Conservation (phyloP, 2,329 filamentous ascomycete species). For the Aphanocladium album region DNA sequence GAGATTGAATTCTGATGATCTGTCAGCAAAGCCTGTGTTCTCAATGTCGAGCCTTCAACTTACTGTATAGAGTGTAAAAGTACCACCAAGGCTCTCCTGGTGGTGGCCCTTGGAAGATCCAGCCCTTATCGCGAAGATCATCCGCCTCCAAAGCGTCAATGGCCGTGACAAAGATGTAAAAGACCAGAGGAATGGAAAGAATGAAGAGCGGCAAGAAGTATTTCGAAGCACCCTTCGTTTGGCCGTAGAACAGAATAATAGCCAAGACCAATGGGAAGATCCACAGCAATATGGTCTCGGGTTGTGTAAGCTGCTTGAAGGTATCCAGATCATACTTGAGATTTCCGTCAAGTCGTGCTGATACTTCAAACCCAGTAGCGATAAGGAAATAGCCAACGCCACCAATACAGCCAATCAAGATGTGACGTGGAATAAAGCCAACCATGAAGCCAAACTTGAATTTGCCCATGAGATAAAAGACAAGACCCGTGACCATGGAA, state of each 20-base stretch:
- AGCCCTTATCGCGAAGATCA: conserved; percentile 66
- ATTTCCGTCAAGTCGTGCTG: conserved; percentile 78
- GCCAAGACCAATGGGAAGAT: conserved; percentile 72
- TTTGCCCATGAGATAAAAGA: conserved; percentile 86
- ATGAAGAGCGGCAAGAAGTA: conserved; percentile 87
- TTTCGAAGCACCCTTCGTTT: conserved; percentile 72
- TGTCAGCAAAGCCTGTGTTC: conserved; percentile 17
- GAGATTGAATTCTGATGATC: conserved; percentile 62
- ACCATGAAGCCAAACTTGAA: conserved; percentile 88
- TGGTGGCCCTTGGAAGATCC: conserved; percentile 86
- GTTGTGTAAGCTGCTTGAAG: conserved; percentile 64
- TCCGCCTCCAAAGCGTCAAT: conserved; percentile 64
- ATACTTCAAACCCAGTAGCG: conserved; percentile 88
- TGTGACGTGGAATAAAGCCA: conserved; percentile 94
- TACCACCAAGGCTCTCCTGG: conserved; percentile 91
- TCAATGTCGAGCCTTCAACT: conserved; percentile 30
- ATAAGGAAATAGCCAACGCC: conserved; percentile 95
- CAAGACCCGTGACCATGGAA: conserved; percentile 81
- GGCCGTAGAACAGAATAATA: conserved; percentile 68
- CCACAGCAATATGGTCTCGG: conserved; percentile 79
- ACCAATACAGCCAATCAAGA: conserved; percentile 93
- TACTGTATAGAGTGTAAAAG: conserved; percentile 93
- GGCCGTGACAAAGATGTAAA: conserved; percentile 71
- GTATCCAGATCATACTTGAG: conserved; percentile 77
- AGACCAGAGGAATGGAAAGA: conserved; percentile 67